These are phyloP conservation scores for Rhodocollybia butyracea DNA, from an alignment of 768 basidiomycete genomes.

Conservation along the genomic window DNA sequence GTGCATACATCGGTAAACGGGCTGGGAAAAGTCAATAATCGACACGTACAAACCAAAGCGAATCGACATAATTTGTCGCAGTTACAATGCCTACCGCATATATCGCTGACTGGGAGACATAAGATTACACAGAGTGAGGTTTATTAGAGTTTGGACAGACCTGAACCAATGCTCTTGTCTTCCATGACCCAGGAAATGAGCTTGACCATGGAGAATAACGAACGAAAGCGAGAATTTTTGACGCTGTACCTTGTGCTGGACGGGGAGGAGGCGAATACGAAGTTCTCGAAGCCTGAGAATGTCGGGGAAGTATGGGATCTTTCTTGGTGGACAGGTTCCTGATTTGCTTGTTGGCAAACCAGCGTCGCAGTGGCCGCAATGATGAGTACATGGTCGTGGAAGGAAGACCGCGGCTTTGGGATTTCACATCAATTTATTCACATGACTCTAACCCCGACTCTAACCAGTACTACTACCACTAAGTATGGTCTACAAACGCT, in stretches of 20 bases:
- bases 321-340: background rate
- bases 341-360: background rate
- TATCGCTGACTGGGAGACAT: constrained; percentile 23
- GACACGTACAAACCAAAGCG: constrained; percentile 23
- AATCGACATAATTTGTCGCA: constrained; percentile 23
- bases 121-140: no score
- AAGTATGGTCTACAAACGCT: constrained; percentile 6
- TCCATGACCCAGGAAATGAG: constrained; percentile 29
- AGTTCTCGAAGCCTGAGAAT: background rate
- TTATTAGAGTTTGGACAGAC: background rate
- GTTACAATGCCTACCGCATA: constrained; percentile 35
- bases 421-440: background rate
- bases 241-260: background rate
- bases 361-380: background rate
- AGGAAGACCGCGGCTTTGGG: background rate
- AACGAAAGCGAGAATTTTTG: constrained; percentile 18
- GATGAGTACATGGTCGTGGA: background rate
- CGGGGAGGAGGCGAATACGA: background rate
- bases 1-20: background rate
- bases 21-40: background rate
- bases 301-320: background rate
- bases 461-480: background rate
- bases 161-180: constrained; percentile 31
- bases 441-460: background rate
- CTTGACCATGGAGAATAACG: constrained; percentile 42